Evolutionary conservation across 768 basidiomycete genomes (phyloP).

Genomic region (Leccinum uliginosum): DNA sequence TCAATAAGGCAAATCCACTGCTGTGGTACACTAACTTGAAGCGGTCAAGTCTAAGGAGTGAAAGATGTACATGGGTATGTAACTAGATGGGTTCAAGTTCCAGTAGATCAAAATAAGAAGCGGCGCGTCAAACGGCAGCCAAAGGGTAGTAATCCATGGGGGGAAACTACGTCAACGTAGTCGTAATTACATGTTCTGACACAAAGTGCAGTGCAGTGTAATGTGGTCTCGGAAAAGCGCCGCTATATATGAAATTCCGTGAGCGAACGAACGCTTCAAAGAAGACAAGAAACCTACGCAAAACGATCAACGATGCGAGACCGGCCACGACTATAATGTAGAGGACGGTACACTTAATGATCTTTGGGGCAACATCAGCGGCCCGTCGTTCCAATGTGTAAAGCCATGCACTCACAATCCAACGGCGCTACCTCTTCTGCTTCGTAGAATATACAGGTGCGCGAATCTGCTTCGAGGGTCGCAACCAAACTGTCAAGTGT

Average conservation of each 20-base stretch:
- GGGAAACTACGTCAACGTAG: conserved; percentile 6
- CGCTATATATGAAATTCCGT: conserved; percentile 41
- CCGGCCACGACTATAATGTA: conserved; percentile 73
- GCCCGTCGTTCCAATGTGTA: background rate
- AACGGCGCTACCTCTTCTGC: conserved; percentile 86
- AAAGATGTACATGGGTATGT: conserved; percentile 20
- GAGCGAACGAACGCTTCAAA: conserved; percentile 1
- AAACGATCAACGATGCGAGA: conserved; percentile 75
- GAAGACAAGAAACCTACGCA: conserved; percentile 54
- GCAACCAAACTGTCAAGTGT: conserved; percentile 75
- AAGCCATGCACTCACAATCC: conserved; percentile 58
- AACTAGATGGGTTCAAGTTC: conserved; percentile 21
- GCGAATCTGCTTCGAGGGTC: conserved; percentile 91
- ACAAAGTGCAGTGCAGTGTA: conserved; percentile 74
- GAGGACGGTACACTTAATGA: conserved; percentile 81
- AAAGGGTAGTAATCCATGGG: conserved; percentile 9
- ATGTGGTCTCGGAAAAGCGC: conserved; percentile 79
- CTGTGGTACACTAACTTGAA: conserved; percentile 33
- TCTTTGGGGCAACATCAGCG: conserved; percentile 35
- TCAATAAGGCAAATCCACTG: conserved; percentile 13
- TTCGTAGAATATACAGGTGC: conserved; percentile 91
- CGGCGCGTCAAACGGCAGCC: conserved; percentile 1
- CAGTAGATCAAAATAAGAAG: conserved; percentile 14
- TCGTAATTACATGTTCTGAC: conserved; percentile 72
- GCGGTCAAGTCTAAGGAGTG: conserved; percentile 14